phyloP scores from a whole-genome alignment of 108 stramenopile species.

The Nannochloropsis oceanica region DNA sequence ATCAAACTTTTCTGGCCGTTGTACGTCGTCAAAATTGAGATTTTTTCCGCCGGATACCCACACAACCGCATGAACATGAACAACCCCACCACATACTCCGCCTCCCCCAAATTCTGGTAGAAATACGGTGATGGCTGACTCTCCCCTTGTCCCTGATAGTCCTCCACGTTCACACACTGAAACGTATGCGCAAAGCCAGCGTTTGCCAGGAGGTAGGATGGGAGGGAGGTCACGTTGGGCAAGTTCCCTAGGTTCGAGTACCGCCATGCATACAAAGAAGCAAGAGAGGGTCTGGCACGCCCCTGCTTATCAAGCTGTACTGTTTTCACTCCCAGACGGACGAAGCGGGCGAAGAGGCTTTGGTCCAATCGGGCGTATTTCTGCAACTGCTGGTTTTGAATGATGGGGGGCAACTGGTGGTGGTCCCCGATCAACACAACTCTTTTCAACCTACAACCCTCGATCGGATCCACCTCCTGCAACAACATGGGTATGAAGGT shows the following conservation, averaged over 20 bases:
- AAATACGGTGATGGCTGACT: conserved; percentile 43
- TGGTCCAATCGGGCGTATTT: conserved; percentile 74
- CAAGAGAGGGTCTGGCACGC: conserved; percentile 73
- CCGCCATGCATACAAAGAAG: conserved; percentile 57
- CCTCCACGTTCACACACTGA: conserved; percentile 79
- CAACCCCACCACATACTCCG: conserved; percentile 87
- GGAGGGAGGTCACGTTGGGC: conserved; percentile 42
- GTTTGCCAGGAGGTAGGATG: conserved; percentile 56
- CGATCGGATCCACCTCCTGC: conserved; percentile 51
- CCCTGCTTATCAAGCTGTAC: conserved; percentile 82
- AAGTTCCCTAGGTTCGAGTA: conserved; percentile 64
- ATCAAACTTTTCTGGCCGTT: conserved; percentile 86
- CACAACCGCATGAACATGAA: conserved; percentile 95
- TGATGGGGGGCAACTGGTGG: conserved; percentile 91
- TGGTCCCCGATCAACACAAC: conserved; percentile 93
- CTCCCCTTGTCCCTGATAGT: conserved; percentile 51
- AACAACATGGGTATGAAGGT: conserved; percentile 80
- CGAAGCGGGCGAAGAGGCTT: conserved; percentile 78
- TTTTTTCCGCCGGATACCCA: conserved; percentile 77
- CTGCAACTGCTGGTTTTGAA: conserved; percentile 66
- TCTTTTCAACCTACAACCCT: conserved; percentile 63
- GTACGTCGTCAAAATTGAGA: conserved; percentile 92
- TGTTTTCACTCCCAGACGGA: conserved; percentile 50
- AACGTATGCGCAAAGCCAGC: conserved; percentile 70
- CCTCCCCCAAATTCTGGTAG: conserved; percentile 93